Conservation (phyloP, 495 filamentous ascomycete species). For the Neurospora sp. region DNA sequence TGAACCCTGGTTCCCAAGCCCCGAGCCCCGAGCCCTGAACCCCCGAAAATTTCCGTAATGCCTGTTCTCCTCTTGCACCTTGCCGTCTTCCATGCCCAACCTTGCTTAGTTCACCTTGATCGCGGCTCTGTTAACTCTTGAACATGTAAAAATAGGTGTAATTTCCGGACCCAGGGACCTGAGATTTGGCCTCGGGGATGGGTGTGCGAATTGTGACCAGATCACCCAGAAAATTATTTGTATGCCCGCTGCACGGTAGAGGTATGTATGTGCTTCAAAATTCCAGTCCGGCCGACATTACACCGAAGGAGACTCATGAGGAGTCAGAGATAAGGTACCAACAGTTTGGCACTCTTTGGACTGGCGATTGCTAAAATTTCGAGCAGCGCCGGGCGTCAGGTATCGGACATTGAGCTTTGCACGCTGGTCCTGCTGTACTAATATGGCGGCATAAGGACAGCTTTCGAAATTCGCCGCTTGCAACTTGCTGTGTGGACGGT, state of each 20-base stretch:
- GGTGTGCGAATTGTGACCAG: neutral
- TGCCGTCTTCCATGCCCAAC: neutral
- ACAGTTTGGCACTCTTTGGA: neutral
- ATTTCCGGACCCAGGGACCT: neutral
- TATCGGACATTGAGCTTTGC: neutral
- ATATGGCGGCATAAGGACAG: too few species aligned
- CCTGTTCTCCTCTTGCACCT: neutral
- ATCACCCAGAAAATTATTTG: neutral
- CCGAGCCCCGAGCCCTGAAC: neutral
- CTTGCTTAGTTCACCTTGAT: neutral
- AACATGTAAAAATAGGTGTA: neutral
- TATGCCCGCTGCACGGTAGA: neutral
- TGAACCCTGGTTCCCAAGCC: neutral
- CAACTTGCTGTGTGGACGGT: neutral
- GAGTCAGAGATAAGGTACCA: neutral
- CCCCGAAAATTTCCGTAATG: too few species aligned
- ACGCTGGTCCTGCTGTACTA: too few species aligned
- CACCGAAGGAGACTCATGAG: neutral
- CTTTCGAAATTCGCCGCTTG: too few species aligned
- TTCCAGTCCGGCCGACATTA: neutral
- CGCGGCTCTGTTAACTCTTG: neutral
- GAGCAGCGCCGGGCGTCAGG: neutral
- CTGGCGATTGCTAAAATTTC: neutral
- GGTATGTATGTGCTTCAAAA: neutral
- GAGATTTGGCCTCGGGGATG: neutral